phyloP scores from a whole-genome alignment of 345 rosid species.

The Eucalyptus tenuipes region DNA sequence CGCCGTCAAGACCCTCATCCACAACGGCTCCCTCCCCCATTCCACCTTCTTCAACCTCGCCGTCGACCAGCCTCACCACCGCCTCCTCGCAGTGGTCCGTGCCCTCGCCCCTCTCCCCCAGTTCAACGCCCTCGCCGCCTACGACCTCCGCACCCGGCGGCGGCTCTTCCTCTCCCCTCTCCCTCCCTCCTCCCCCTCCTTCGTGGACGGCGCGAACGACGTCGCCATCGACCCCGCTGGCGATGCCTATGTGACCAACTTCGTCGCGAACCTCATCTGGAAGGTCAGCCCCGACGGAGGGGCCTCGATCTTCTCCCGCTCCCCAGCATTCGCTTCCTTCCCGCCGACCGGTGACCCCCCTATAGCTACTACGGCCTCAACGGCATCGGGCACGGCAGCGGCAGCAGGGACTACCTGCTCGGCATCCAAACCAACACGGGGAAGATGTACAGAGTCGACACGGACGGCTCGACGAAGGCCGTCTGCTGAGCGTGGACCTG shows the following conservation, averaged over 20 bases:
- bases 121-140: conserved; percentile 35
- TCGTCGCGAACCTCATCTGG: conserved; percentile 68
- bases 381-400: conserved; percentile 45
- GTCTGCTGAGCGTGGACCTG: conserved; percentile 37
- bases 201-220: conserved; percentile 34
- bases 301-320: conserved; percentile 52
- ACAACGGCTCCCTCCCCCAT: conserved; percentile 20
- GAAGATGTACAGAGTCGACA: conserved; percentile 61
- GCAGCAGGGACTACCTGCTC: conserved; percentile 53
- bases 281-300: conserved; percentile 42
- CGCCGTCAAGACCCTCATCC: conserved; percentile 34
- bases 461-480: conserved; percentile 35
- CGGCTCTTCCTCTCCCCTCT: conserved; percentile 48
- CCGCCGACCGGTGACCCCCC: conserved; percentile 14
- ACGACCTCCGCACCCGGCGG: conserved; percentile 30
- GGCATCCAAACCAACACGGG: conserved; percentile 68
- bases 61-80: not conserved
- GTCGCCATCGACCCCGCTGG: conserved; percentile 50
- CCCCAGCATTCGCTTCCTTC: conserved; percentile 24
- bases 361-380: conserved; percentile 39
- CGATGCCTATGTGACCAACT: conserved; percentile 66
- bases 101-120: conserved; percentile 13
- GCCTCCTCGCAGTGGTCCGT: not conserved
- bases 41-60: not conserved
- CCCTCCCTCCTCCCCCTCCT: conserved; percentile 51